phyloP scores from a whole-genome alignment of 495 filamentous ascomycete species.

The Astrothelium subdiscretum region DNA sequence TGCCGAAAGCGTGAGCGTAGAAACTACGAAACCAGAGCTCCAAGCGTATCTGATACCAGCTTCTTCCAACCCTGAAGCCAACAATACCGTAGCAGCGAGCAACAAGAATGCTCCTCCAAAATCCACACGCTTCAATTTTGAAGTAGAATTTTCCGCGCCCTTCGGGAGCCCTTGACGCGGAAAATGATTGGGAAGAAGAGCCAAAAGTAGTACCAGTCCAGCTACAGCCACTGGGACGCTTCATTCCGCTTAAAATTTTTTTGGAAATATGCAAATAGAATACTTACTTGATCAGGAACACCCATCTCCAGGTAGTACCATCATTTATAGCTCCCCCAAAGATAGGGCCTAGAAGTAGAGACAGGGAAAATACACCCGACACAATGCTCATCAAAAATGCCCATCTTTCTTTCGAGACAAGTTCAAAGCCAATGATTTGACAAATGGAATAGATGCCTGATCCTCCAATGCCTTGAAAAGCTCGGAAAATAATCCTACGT shows the following conservation, averaged over 20 bases:
- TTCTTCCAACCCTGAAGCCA: not conserved
- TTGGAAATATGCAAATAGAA: too few species aligned
- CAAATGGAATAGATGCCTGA: conserved; percentile 42
- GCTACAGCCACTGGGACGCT: conserved; percentile 3
- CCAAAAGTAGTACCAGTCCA: conserved; percentile 3
- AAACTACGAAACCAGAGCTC: not conserved
- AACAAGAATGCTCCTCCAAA: conserved; percentile 5
- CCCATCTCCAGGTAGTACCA: conserved; percentile 3
- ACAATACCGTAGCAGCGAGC: conserved; percentile 2
- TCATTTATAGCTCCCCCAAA: not conserved
- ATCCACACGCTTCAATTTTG: too few species aligned
- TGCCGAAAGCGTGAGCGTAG: not conserved
- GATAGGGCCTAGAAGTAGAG: not conserved
- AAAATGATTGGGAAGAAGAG: conserved; percentile 7
- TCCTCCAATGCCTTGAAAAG: conserved; percentile 46
- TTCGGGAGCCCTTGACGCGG: not conserved
- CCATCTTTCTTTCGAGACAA: conserved; percentile 36
- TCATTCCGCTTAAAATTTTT: not conserved
- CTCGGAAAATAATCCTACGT: conserved; percentile 35
- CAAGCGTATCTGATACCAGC: not conserved
- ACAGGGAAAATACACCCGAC: not conserved
- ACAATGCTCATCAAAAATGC: not conserved
- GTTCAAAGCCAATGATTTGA: conserved; percentile 36
- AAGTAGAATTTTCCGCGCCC: too few species aligned
- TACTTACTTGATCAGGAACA: conserved; percentile 7